These are phyloP conservation scores for Naganishia kalamii DNA, from an alignment of 768 basidiomycete species.

Conservation along the genomic window DNA sequence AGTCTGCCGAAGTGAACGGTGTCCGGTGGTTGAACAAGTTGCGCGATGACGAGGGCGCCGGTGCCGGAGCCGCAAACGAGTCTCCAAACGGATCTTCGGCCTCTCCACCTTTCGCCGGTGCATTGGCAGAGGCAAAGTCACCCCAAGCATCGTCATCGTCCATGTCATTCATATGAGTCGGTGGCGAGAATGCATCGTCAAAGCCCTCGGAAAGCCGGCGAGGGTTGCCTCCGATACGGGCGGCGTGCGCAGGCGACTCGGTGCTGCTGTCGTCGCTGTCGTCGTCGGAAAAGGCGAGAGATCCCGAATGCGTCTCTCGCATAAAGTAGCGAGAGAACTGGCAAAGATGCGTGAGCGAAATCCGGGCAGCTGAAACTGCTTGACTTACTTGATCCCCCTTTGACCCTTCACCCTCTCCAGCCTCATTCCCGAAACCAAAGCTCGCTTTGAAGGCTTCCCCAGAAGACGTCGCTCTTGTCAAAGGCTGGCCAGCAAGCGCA, in stretches of 20 bases:
- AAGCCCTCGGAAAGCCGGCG: constrained; percentile 14
- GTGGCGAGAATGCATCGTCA: constrained; percentile 21
- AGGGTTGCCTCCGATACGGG: constrained; percentile 4
- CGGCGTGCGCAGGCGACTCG: constrained; percentile 10
- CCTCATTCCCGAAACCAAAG: constrained; percentile 17
- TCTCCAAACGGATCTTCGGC: constrained; percentile 44
- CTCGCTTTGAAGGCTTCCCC: constrained; percentile 13
- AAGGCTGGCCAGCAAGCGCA: constrained; percentile 19
- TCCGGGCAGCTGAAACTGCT: constrained; percentile 52
- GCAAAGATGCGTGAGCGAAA: background rate
- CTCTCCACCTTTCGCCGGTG: constrained; percentile 11
- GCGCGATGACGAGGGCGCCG: constrained; percentile 3
- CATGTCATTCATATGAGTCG: constrained; percentile 10
- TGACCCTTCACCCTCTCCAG: constrained; percentile 9
- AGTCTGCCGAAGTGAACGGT: constrained; percentile 43
- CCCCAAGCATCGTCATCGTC: constrained; percentile 42
- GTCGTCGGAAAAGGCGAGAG: constrained; percentile 30
- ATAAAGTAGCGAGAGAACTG: constrained; percentile 75
- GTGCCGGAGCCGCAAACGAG: constrained; percentile 25
- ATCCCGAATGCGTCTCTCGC: constrained; percentile 29
- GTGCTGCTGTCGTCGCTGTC: constrained; percentile 32
- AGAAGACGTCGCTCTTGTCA: constrained; percentile 17
- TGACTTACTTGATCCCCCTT: constrained; percentile 52
- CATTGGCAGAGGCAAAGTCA: constrained; percentile 35
- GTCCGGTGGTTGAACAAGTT: constrained; percentile 16